Percentiles rank a stretch among this genome's conserved stretches.
These are phyloP conservation scores for Aspergillus leporis DNA, from an alignment of 495 filamentous ascomycete species.

Conservation along the genomic window DNA sequence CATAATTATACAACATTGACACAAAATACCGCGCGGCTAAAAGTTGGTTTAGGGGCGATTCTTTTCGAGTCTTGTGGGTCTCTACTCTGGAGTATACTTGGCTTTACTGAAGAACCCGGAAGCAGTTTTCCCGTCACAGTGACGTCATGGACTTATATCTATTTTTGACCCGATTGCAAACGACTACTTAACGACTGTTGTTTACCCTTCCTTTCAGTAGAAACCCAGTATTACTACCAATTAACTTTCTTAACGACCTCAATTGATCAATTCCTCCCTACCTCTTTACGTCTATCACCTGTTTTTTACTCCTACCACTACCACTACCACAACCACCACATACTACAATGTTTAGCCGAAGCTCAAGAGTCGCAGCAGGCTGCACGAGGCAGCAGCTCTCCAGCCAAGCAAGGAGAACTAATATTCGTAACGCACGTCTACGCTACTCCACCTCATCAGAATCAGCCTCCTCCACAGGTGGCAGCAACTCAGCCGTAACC, in stretches of 20 bases:
- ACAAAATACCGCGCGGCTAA: too few relatives aligned
- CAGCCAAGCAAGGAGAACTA: constrained; percentile 12
- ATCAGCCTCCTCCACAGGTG: constrained; percentile 16
- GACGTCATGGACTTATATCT: neutral
- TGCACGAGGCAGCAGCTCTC: constrained; percentile 16
- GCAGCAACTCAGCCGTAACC: constrained; percentile 30
- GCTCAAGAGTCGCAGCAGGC: constrained; percentile 12
- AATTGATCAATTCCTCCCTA: neutral
- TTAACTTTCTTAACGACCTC: neutral
- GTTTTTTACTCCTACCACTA: neutral
- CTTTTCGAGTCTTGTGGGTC: too few relatives aligned
- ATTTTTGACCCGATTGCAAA: neutral
- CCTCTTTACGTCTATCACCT: neutral
- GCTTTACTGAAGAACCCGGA: neutral
- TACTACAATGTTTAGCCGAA: constrained; percentile 11
- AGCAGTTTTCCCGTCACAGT: neutral
- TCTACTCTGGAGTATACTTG: too few relatives aligned
- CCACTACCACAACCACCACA: neutral
- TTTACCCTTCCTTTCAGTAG: neutral
- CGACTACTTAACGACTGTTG: neutral
- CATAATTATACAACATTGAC: too few relatives aligned
- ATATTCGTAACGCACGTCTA: constrained; percentile 33
- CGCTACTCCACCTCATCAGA: constrained; percentile 40
- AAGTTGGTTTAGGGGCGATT: too few relatives aligned
- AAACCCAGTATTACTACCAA: neutral